Evolutionary conservation across 176 grass and related monocot genomes (phyloP), one percentile per base, ranked within the genome.

Genomic region (Tillandsia fasciculata): DNA sequence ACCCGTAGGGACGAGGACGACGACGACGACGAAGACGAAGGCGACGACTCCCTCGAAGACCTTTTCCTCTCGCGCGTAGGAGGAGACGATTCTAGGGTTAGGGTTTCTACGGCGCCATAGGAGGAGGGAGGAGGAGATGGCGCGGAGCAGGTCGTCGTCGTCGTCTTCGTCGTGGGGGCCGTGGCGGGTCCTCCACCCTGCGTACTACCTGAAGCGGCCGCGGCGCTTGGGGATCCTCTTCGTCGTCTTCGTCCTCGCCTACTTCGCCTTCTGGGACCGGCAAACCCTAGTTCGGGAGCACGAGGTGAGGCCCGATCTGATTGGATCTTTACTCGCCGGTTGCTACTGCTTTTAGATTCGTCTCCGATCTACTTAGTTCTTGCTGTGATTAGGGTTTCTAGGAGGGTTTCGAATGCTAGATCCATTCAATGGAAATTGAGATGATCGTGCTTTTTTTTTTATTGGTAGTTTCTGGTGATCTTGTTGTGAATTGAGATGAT

Each of bases 181-280:
- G 14, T 88, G 80, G 90, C 86, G 87, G 72, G 90, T 93, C 84
- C 75, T 99, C 22, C 91, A 90, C 90, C 94, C 94, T 3, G 81
- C 87, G 11, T 93, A 93, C 65, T 99, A 99, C 70, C 86, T 99
- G 64, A 99, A 93, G 82, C 89, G 95, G 78, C 95, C 90, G 69
- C 93, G 90, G 81, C 83, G 89, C 70, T 80, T 99, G 4, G 95
- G 84, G 63, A 74, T 93, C 82, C 79, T 99, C 76, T 94, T 99
- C 77, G 63, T 99, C 59, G 74, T 93, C 72, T 99, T 99, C 66
- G 95, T 99, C 72, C 69, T 84, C 42, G 77, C 77, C 64, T 84
- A 84, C 73, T 94, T 99, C 74, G 90, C 84, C 73, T 83, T 94
- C 74, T 99, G 95, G 95, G 95, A 99, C 53, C 90, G 95, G 49